phyloP scores from a whole-genome alignment of 2,329 filamentous ascomycete genomes.

The Eutypella sp. region DNA sequence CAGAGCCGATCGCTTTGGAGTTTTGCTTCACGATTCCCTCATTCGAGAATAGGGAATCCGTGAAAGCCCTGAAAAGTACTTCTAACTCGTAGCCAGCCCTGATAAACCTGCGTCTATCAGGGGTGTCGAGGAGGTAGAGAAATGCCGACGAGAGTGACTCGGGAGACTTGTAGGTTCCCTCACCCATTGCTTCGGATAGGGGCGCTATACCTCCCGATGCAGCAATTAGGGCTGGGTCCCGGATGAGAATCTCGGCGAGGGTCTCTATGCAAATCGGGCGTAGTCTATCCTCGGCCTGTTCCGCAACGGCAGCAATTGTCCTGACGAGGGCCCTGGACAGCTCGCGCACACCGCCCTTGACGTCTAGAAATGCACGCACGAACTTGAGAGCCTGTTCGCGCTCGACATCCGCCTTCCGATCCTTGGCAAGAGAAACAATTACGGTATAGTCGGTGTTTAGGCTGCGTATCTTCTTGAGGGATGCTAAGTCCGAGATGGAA shows the following conservation, averaged over 20 bases:
- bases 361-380: slow-evolving; percentile 87
- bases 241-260: slow-evolving; percentile 82
- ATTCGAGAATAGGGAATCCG: slow-evolving; percentile 65
- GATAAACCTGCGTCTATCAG: slow-evolving; percentile 74
- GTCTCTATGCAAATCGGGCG: slow-evolving; percentile 91
- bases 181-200: slow-evolving; percentile 85
- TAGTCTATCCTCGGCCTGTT: slow-evolving; percentile 78
- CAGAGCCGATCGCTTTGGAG: slow-evolving; percentile 83
- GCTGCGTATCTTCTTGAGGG: slow-evolving; percentile 78
- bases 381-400: slow-evolving; percentile 97
- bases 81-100: slow-evolving; percentile 86
- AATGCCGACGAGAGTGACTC: slow-evolving; percentile 86
- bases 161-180: slow-evolving; percentile 87
- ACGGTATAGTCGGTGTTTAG: slow-evolving; percentile 92
- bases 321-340: slow-evolving; percentile 82
- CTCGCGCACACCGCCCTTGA: slow-evolving; percentile 86
- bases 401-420: slow-evolving; percentile 94
- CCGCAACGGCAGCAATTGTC: slow-evolving; percentile 85
- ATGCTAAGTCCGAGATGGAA: slow-evolving; percentile 86
- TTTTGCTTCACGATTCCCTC: slow-evolving; percentile 72
- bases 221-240: slow-evolving; percentile 75
- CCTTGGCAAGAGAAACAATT: slow-evolving; percentile 87
- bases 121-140: slow-evolving; percentile 82
- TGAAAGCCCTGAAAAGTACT: slow-evolving; percentile 85
- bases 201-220: slow-evolving; percentile 79